Base-by-base conservation (phyloP, 2,329 filamentous ascomycete species). In the Beauveria australis region DNA sequence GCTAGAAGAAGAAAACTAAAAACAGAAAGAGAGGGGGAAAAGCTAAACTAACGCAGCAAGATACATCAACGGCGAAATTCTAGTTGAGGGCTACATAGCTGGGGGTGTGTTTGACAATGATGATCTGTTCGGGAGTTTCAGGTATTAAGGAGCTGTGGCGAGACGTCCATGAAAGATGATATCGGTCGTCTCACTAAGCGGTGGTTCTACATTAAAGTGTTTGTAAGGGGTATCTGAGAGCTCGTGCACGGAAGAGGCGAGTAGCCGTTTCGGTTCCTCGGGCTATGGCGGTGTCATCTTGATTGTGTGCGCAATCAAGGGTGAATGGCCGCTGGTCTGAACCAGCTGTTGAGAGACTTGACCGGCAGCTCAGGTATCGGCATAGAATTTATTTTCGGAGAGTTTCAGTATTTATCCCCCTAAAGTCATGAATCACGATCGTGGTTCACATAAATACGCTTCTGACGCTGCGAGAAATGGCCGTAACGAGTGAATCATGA, bases 81-180 rank as follows among this genome's bases (percentile, higher is more conserved):
- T 48, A 40, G 19, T 60, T 49, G 1, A 60, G 33, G 14, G 58
- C 49, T 30, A 48, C 41, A 40, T 48, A 19, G 26, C 40, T 43
- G 8, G 52, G 46, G 10, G 51, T 53, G 12, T 54, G 58, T 43
- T 60, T 54, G 37, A 54, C 28, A 46, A 60, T 30, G 16, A 60
- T 33, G 3, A 51, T 54, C 41, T 60, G 22, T 4, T 53, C 43
- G 4, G 40, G 12, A 24, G 55, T 48, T 26, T 46, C 51, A 10
- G 49, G 26, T 18, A 16, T 6, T 12, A 16, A 37, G 14, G 7
- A 16, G 48, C 24, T 18, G 41, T 48, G 14, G 16, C 10, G 3
- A 60, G 52, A 18, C 24, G 14, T 26, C 58, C 51, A 5, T 51
- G 49, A 22, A 54, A 60, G 41, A 41, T 51, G 14, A 53, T 54